Evolutionary conservation across 176 grass and related monocot species (phyloP).

Genomic region (Cymbopogon citratus): DNA sequence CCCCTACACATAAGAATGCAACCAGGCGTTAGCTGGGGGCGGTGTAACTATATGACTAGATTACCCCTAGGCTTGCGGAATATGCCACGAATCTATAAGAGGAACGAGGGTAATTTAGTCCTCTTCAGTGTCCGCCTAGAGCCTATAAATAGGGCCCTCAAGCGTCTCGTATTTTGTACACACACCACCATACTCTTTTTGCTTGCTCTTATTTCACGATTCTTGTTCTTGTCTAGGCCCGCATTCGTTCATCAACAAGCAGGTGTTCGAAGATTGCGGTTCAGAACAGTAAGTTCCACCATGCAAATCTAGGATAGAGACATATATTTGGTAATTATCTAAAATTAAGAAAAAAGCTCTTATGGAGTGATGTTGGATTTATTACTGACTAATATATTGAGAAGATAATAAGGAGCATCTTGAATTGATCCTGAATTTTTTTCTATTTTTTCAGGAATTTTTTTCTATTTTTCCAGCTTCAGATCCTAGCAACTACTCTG

Average conservation of each 20-base stretch:
- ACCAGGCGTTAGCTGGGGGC: too few species aligned
- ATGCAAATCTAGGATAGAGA: too few species aligned
- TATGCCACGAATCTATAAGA: background rate
- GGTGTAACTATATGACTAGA: too few species aligned
- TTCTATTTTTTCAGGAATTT: too few species aligned
- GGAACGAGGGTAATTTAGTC: background rate
- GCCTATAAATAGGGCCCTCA: background rate
- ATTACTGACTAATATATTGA: background rate
- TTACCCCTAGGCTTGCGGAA: background rate
- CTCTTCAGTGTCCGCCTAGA: background rate
- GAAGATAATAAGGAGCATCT: background rate
- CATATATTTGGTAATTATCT: too few species aligned
- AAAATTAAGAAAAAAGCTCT: too few species aligned
- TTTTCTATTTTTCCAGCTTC: background rate
- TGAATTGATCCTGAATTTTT: background rate
- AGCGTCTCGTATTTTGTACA: background rate
- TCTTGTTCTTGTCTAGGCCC: background rate
- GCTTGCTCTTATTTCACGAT: background rate
- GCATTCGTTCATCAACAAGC: background rate
- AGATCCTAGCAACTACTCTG: background rate
- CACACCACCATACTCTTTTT: too few species aligned
- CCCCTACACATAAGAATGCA: background rate
- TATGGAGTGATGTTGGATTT: too few species aligned
- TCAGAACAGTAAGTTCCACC: background rate
- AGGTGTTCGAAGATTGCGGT: background rate